Conservation (phyloP, 305 asterid species). For the Plantago lanceolata region DNA sequence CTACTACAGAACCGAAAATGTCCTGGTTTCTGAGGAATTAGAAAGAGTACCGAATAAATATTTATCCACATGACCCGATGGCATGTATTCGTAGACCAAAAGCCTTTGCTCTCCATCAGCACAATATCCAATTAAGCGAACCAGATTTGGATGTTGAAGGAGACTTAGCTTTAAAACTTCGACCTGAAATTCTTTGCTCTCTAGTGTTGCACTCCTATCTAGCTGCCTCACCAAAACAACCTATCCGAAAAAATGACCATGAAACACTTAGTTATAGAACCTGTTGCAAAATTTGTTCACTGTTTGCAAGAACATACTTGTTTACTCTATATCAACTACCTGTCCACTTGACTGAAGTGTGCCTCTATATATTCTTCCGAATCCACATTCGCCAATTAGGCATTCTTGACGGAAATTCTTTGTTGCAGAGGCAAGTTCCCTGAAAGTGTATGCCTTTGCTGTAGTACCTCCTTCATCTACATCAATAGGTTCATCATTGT, state of each 20-base stretch:
- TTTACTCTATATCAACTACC: constrained; percentile 25
- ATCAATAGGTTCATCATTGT: constrained; percentile 16
- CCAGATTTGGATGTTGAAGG: constrained; percentile 64
- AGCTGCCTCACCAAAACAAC: constrained; percentile 68
- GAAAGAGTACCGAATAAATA: constrained; percentile 53
- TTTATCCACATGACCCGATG: constrained; percentile 45
- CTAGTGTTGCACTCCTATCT: constrained; percentile 72
- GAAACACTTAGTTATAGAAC: not conserved
- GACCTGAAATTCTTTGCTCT: constrained; percentile 60
- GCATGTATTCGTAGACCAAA: constrained; percentile 69
- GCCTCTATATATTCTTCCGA: constrained; percentile 44
- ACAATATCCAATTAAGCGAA: constrained; percentile 65
- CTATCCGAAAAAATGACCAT: constrained; percentile 25
- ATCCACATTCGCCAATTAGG: constrained; percentile 43
- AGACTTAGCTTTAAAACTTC: constrained; percentile 56
- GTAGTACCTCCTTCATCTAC: constrained; percentile 22
- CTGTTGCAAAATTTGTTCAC: not conserved
- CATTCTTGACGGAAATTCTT: constrained; percentile 45
- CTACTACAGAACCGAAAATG: not conserved
- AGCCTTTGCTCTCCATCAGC: constrained; percentile 94
- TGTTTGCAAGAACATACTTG: not conserved
- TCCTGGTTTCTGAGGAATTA: not conserved
- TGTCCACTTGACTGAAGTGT: constrained; percentile 37
- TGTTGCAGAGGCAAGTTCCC: constrained; percentile 50
- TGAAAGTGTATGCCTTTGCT: constrained; percentile 39